phyloP scores from a whole-genome alignment of 2,329 filamentous ascomycete species.

The Penicillium nordicum region DNA sequence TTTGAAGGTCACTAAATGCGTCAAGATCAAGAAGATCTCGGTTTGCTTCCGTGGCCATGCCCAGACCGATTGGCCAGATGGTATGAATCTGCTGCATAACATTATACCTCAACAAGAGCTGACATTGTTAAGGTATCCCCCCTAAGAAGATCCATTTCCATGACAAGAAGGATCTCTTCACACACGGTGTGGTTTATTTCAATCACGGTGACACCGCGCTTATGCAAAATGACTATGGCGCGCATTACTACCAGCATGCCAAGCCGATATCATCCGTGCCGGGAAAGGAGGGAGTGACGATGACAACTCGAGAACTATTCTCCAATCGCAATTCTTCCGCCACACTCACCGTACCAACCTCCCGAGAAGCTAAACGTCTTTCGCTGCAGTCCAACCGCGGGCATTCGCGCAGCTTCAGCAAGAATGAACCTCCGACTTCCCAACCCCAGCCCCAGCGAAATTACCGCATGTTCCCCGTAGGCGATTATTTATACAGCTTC shows the following conservation, averaged over 20 bases:
- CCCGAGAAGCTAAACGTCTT: conserved; percentile 60
- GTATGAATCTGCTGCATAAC: conserved; percentile 33
- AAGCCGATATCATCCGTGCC: conserved; percentile 30
- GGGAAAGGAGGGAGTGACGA: conserved; percentile 32
- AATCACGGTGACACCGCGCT: conserved; percentile 51
- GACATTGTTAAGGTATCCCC: conserved; percentile 63
- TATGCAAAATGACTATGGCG: conserved; percentile 60
- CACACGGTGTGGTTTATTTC: conserved; percentile 89
- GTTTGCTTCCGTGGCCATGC: conserved; percentile 82
- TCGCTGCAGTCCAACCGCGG: conserved; percentile 77
- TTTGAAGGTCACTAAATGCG: conserved; percentile 77
- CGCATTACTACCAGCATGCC: conserved; percentile 59
- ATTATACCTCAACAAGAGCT: neutral
- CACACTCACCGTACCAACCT: conserved; percentile 45
- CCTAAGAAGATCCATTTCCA: conserved; percentile 78
- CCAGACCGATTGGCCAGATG: conserved; percentile 93
- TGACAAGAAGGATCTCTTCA: conserved; percentile 81
- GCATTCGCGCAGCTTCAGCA: conserved; percentile 80
- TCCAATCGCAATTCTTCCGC: conserved; percentile 40
- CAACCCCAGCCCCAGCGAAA: conserved; percentile 68
- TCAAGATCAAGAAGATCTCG: conserved; percentile 88
- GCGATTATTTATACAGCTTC: conserved; percentile 71
- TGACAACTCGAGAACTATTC: conserved; percentile 36
- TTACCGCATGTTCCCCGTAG: conserved; percentile 79
- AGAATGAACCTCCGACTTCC: conserved; percentile 62